Base-by-base conservation (phyloP, 192 early-diverging fungal species). In the Neocallimastix lanati region DNA sequence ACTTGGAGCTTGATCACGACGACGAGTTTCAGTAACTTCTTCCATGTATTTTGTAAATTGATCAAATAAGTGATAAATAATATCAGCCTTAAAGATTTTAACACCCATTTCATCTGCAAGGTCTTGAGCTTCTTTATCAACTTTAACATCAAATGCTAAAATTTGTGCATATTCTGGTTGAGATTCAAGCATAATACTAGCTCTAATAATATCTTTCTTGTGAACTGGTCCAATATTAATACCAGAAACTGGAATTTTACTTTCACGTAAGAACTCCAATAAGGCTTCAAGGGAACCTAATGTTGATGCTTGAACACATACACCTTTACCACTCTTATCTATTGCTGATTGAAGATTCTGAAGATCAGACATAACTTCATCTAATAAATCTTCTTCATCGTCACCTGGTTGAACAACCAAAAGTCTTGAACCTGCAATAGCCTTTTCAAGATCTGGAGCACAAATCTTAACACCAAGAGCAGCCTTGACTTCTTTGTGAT, bases 1-100 rank as follows among this genome's bases (percentile, higher is more conserved):
- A 29, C 89, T 86, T 27, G 95, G 92, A 6, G 93, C 93, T 76
- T 89, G 91, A 79, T 97, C 97, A 84, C 90, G 91, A 77, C 92
- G 92, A 86, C 92, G 94, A 87, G 93, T 90, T 84, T 97, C 96
- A 15, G 89, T 84, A 28, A 99, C 83, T 77, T 89, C 86, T 78
- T 89, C 86, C 84, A 84, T 79, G 83, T 99, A 96, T 29, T 89
- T 92, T 6, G 91, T 94, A 81, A 93, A 99, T 78, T 90, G 84
- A 84, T 99, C 97, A 83, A 97, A 98, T 92, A 99, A 88, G 82
- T 97, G 96, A 86, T 99, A 99, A 83, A 99, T 99, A 83, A 98
- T 97, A 82, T 99, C 96, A 30, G 97, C 97, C 80, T 89, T 91
- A 87, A 97, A 99, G 29, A 99, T 87, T 84, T 91, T 94, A 79